Conservation (phyloP, 2,329 filamentous ascomycete species). For the Orbilia javanica region DNA sequence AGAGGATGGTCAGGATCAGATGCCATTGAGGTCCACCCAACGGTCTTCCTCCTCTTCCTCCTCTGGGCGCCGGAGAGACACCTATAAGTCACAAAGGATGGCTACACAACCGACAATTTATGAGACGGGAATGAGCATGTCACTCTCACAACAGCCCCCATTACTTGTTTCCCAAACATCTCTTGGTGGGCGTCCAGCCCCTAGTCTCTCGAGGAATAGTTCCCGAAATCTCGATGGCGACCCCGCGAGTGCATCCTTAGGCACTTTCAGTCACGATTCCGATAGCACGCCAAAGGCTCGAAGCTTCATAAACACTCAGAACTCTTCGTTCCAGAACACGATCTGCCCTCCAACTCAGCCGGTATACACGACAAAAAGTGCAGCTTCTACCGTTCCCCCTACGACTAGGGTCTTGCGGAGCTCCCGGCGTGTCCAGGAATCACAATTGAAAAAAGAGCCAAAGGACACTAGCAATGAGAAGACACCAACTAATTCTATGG, state of each 20-base stretch:
- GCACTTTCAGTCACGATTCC: constrained; percentile 44
- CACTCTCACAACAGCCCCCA: constrained; percentile 25
- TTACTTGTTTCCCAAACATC: constrained; percentile 44
- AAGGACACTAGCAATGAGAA: constrained; percentile 30
- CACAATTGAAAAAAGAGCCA: not conserved
- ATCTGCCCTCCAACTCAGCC: constrained; percentile 9
- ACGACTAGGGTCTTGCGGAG: constrained; percentile 37
- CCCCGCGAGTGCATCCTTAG: constrained; percentile 22
- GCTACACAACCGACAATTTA: constrained; percentile 24
- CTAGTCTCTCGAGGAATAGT: constrained; percentile 44
- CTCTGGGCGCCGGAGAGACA: constrained; percentile 14
- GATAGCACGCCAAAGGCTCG: constrained; percentile 52
- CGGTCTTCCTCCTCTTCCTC: constrained; percentile 5
- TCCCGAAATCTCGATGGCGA: constrained; percentile 32
- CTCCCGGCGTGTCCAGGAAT: constrained; percentile 30
- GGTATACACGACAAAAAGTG: not conserved
- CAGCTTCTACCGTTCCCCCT: not conserved
- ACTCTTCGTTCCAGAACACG: constrained; percentile 36
- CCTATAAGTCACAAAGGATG: constrained; percentile 21
- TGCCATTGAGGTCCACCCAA: constrained; percentile 1
- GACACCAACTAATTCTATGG: constrained; percentile 41
- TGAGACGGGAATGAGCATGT: constrained; percentile 26
- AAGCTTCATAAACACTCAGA: constrained; percentile 42
- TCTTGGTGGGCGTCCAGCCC: constrained; percentile 22
- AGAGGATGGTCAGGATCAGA: constrained; percentile 24